These are phyloP conservation scores for Penicillium sclerotigenum DNA, from an alignment of 2,329 filamentous ascomycete species.

Conservation along the genomic window DNA sequence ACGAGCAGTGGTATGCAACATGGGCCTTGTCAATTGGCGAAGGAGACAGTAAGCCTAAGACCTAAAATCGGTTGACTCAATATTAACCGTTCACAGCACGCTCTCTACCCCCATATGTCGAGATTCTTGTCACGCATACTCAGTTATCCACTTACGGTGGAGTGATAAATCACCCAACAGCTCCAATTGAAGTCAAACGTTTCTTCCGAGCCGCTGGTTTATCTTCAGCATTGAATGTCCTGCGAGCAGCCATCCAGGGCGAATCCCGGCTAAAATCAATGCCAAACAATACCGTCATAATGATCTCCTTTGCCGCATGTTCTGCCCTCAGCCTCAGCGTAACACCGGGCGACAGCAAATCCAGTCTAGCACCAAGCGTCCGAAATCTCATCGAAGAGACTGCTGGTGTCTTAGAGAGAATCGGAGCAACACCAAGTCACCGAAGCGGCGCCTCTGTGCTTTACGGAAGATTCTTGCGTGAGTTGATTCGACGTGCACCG, in stretches of 20 bases:
- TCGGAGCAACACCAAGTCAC: slow-evolving; percentile 64
- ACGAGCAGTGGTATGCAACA: slow-evolving; percentile 61
- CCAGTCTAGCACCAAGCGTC: slow-evolving; percentile 61
- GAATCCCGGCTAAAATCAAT: slow-evolving; percentile 68
- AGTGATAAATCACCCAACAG: slow-evolving; percentile 71
- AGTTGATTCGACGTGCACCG: slow-evolving; percentile 44
- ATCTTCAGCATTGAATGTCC: slow-evolving; percentile 69
- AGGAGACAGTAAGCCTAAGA: slow-evolving; percentile 45
- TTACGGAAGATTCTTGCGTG: slow-evolving; percentile 56
- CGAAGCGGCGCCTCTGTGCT: slow-evolving; percentile 63
- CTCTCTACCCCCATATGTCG: slow-evolving; percentile 66
- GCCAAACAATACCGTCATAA: slow-evolving; percentile 75
- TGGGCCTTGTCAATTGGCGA: slow-evolving; percentile 60
- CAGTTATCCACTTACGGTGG: slow-evolving; percentile 70
- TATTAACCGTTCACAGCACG: slow-evolving; percentile 18
- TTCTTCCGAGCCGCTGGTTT: slow-evolving; percentile 70
- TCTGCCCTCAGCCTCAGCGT: slow-evolving; percentile 65
- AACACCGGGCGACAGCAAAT: slow-evolving; percentile 54
- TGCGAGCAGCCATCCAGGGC: slow-evolving; percentile 70
- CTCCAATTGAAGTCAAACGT: slow-evolving; percentile 65
- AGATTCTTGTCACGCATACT: slow-evolving; percentile 70
- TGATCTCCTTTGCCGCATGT: slow-evolving; percentile 73
- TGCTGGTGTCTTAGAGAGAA: slow-evolving; percentile 65
- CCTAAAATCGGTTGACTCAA: not conserved
- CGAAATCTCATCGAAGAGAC: slow-evolving; percentile 65